A percentile compares a stretch with the other conserved stretches of the same genome.
These are phyloP conservation scores for Pichia inconspicua DNA, from an alignment of 1,139 yeast genomes.

Conservation along the genomic window DNA sequence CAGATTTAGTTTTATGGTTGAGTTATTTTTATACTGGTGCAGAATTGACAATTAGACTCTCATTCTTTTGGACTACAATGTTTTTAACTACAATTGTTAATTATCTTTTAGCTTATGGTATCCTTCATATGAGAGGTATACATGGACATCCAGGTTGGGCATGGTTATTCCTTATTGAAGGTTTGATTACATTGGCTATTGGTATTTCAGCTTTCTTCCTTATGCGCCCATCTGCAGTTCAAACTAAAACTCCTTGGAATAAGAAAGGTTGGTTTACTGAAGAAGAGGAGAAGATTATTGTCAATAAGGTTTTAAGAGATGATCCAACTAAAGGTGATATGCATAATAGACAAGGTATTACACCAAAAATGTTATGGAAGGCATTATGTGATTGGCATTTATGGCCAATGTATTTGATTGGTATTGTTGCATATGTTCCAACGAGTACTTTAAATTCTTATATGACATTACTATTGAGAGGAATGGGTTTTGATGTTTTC, in stretches of 20 bases:
- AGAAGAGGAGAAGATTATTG: conserved; percentile 54
- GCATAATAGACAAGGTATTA: conserved; percentile 53
- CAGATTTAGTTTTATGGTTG: conserved; percentile 48
- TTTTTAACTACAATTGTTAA: conserved; percentile 37
- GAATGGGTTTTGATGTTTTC: conserved; percentile 50
- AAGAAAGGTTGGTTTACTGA: conserved; percentile 54
- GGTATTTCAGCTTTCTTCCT: conserved; percentile 46
- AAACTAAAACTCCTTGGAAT: conserved; percentile 42
- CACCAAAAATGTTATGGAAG: conserved; percentile 30
- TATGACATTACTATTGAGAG: conserved; percentile 43
- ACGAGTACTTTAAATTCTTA: conserved; percentile 38
- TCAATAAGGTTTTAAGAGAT: conserved; percentile 55
- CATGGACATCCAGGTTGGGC: conserved; percentile 47
- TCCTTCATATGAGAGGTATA: conserved; percentile 36
- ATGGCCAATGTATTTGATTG: conserved; percentile 51
- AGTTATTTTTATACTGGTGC: conserved; percentile 45
- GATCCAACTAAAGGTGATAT: conserved; percentile 66
- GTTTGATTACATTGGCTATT: conserved; percentile 45
- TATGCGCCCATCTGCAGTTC: conserved; percentile 55
- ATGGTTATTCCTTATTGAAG: conserved; percentile 62
- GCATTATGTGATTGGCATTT: conserved; percentile 46
- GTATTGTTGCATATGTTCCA: conserved; percentile 41
- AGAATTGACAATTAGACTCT: conserved; percentile 43
- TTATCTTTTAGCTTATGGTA: conserved; percentile 39
- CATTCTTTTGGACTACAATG: conserved; percentile 43